Percentiles rank a stretch among this genome's conserved stretches.
Evolutionary conservation across 2,329 filamentous ascomycete genomes (phyloP).

Genomic region (Fusarium aywerte): DNA sequence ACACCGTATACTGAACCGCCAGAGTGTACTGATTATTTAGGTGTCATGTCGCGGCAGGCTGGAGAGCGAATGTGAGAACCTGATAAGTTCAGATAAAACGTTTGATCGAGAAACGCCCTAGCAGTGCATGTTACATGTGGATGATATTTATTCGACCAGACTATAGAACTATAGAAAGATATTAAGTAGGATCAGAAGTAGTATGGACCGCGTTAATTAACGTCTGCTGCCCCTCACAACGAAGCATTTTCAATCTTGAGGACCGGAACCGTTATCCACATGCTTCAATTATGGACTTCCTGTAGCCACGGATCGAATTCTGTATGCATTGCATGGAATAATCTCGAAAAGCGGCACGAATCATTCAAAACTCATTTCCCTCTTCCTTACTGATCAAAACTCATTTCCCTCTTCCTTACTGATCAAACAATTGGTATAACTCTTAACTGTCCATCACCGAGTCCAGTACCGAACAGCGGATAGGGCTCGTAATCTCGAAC

Average conservation of each 20-base stretch:
- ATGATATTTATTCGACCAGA: not conserved
- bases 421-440: not conserved
- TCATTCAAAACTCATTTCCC: not conserved
- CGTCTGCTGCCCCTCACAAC: not conserved
- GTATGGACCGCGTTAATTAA: not conserved
- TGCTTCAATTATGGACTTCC: conserved; percentile 3
- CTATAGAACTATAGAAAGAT: not conserved
- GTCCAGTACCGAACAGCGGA: conserved; percentile 31
- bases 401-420: not conserved
- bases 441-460: conserved; percentile 11
- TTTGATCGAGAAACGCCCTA: not conserved
- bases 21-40: no score
- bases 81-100: not conserved
- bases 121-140: not conserved
- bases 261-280: conserved; percentile 20
- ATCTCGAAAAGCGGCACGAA: not conserved
- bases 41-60: not conserved
- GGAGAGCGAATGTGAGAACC: not conserved
- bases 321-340: not conserved
- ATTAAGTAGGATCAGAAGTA: not conserved
- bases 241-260: not conserved
- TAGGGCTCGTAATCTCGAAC: conserved; percentile 40
- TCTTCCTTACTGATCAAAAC: no score
- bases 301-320: not conserved
- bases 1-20: not conserved